Base-by-base conservation (phyloP, 768 basidiomycete species). In the Hygrophorus russula region DNA sequence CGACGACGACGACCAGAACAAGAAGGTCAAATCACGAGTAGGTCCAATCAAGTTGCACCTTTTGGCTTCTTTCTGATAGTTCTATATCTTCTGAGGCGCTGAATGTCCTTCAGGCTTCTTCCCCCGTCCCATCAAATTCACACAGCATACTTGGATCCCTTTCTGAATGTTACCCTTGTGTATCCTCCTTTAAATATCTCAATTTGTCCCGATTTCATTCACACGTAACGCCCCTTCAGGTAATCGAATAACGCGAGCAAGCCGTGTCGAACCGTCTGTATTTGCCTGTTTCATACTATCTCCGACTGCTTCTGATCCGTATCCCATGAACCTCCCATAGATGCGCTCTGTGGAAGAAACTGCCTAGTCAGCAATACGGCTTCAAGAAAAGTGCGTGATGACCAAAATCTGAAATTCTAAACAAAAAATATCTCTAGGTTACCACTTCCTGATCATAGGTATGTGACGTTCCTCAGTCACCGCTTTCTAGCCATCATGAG, bases 401-500 rank as follows among this genome's bases (percentile, higher is more conserved):
- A 8, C 39, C 5, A 6, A 41, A 41, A 24, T 8, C 7, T 24
- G 24, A 24, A 5, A 29, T 27, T 6, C 2, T n/a, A 24, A n/a
- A n/a, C n/a, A n/a, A n/a, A 8, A 3, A 28, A 28, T 9, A 14
- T 12, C 39, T 41, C 39, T 11, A 15, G 13, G n/a, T 15, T 35
- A 35, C 17, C 17, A 35, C 17, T 15, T 41, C 17, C 29, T 29
- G 39, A 46, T 46, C 38, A 46, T 40, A 52, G 48, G 65, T 65
- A 38, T 32, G 36, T 19, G 29, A 53, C 52, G 61, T 61, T 55
- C 51, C 56, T 56, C 52, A 28, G 53, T 58, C 58, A 55, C 47
- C 34, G 40, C 52, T 55, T 54, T 47, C 49, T 54, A 51, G 52
- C 51, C 55, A 57, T 56, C 57, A 57, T 58, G 61, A 58, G 56